Base-by-base conservation (phyloP, 768 basidiomycete genomes). In the Lactifluus echinatus region DNA sequence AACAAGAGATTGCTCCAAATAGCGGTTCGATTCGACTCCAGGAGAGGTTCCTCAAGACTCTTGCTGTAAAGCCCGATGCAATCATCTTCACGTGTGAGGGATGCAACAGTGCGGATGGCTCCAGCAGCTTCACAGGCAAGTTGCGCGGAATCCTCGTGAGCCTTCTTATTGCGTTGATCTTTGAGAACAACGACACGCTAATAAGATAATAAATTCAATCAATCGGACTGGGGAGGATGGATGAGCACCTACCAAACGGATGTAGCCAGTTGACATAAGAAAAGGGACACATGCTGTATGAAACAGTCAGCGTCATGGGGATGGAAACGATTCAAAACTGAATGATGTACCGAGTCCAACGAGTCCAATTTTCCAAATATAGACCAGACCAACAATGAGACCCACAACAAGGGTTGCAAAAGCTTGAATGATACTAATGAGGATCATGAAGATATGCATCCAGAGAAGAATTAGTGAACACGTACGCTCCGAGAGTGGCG, bases 81-180 rank as follows among this genome's bases (percentile, higher is more conserved):
- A 59, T 93, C 88, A 33, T 84, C 78, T 67, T 96, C 93, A 19
- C 93, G 76, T 1, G 91, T 94, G 42, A 96, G 75, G 1, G 85
- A 76, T 5, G 93, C 91, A 21, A 96, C 92, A 1, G 93, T 95
- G 29, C 89, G 81, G 60, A 96, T 94, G 11, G 93, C 78, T 7
- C 79, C 85, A 26, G 91, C 90, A 33, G 91, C 91, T 69, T 96
- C 93, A 62, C 91, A 92, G 37, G 93, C 93, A 23, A 93, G 66
- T 56, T 94, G 91, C 8, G 93, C 89, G 17, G 88, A 90, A 1
- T 71, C 71, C 61, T 84, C 87, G 64, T 96, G 90, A 0, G 83
- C 73, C 62, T 76, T 76, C 71, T 90, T 91, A 74, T 90, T 92
- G 57, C 73, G 68, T 64, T 87, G 82, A 65, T 89, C 91, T 67